Evolutionary conservation across 495 filamentous ascomycete species (phyloP), one percentile per base, ranked within the genome.

Genomic region (Cudoniella acicularis): DNA sequence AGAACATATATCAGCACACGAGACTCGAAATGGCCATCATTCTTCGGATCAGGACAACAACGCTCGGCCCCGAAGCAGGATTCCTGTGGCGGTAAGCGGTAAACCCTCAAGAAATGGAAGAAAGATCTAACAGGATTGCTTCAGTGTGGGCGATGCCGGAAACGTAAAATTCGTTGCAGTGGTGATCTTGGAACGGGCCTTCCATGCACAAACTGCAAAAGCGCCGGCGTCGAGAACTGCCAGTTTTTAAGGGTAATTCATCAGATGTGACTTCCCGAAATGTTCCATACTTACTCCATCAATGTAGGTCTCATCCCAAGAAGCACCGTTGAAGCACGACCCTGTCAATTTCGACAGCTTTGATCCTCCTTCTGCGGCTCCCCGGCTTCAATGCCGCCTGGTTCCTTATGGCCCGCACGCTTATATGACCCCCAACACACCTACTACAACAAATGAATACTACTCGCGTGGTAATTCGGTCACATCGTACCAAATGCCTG

Each of bases 131-230:
- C 21, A 50, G 30, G 13, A 6, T 13, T 36, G 25, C 21, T 30
- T n/a, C n/a, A 98, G 94, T 98, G 94, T 72, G 83, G 82, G 25
- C 85, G 94, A 59, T 98, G 94, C 69, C 86, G 94, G 50, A 92
- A 92, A 70, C 81, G 94, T 52, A 98, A 98, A 77, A 98, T 98
- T 66, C 88, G 91, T 69, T 98, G 94, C 75, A 96, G 89, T 60
- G 94, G 93, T 27, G 92, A 97, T 69, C 77, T 79, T 3, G 87
- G 86, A 23, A 80, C 89, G 67, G 88, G 86, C 10, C 75, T 76
- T 21, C 89, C 89, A 25, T 98, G 94, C 68, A 73, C 80, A 16
- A 96, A 92, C 72, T 98, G 94, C 76, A 88, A 86, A 61, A 80
- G 74, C 60, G 84, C 92, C 53, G 87, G 87, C 26, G 77, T 78